Evolutionary conservation across 257 asterid genomes (phyloP), one percentile per base, ranked within the genome.

Genomic region (Leptodermis oblonga): DNA sequence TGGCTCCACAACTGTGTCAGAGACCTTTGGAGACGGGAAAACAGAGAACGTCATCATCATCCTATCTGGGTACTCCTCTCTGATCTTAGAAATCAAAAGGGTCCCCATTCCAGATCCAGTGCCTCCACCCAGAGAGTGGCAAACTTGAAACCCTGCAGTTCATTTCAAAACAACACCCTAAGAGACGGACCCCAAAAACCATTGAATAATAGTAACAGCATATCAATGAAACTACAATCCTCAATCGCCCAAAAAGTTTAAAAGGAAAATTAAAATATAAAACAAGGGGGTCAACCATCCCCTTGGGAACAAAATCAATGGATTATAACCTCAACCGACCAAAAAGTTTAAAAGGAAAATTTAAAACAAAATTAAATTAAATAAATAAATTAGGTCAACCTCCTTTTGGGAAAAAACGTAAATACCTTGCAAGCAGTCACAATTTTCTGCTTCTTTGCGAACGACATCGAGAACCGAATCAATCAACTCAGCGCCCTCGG

Each of bases 71-170:
- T 82, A 82, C 42, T 82, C 86, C 72, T 82, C 87, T 49, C 87
- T 77, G 7, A 82, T 82, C 76, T 82, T 82, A 0, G 87, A 83
- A 30, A 82, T 82, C 78, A 82, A 30, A 13, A 80, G 74, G 58
- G 87, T 80, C 12, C 87, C 87, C 87, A 82, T 82, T 54, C 87
- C 87, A 20, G 87, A 82, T 36, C 87, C 87, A 2, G 86, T 82
- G 0, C 87, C 87, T 65, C 87, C 87, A 54, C 87, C 87, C 62
- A 83, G 43, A 1, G 85, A 83, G 56, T 83, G 87, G 68, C 87
- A 83, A 23, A 83, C 87, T 68, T 83, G 85, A 64, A 83, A 83
- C 71, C 87, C 87, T 83, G 79, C 23, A 73, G 6, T 4, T 22
- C 61, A 46, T 26, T 52, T 48, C 6, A 69, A 55, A 56, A 41